These are phyloP conservation scores for Apiotrichum akiyoshidainum DNA, from an alignment of 1,284 basidiomycete species.

Conservation along the genomic window DNA sequence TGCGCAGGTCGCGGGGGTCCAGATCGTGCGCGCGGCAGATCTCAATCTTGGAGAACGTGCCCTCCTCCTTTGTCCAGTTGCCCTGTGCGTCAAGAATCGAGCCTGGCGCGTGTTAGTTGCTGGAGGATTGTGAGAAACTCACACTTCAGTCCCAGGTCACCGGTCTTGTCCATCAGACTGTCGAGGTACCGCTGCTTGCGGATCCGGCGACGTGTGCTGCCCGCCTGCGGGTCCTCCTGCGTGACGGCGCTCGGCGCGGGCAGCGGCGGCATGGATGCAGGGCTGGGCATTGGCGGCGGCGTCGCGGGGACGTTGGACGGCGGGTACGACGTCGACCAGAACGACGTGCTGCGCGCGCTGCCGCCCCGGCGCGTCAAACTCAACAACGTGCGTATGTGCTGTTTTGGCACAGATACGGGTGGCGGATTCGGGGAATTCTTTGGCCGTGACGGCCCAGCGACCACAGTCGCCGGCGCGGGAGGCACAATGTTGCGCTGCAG, in stretches of 20 bases:
- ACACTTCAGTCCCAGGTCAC: conserved; percentile 48
- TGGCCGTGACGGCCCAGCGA: neutral
- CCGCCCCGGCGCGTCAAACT: neutral
- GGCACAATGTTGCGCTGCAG: neutral
- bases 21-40: conserved; percentile 82
- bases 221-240: conserved; percentile 9
- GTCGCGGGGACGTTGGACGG: conserved; percentile 5
- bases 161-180: conserved; percentile 50
- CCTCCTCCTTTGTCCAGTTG: conserved; percentile 84
- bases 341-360: conserved; percentile 13
- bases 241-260: conserved; percentile 11
- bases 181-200: conserved; percentile 43
- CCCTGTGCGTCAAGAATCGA: conserved; percentile 81
- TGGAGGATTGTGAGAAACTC: no score
- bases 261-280: conserved; percentile 10
- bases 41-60: conserved; percentile 83
- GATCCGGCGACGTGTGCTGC: conserved; percentile 8
- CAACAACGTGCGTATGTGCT: conserved; percentile 3
- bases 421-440: neutral
- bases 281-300: conserved; percentile 5
- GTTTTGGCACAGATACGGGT: no score
- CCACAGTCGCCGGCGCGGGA: neutral
- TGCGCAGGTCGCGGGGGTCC: conserved; percentile 90
- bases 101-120: conserved; percentile 54
- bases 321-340: conserved; percentile 27